Evolutionary conservation across 2,329 filamentous ascomycete species (phyloP), one percentile per base, ranked within the genome.

Genomic region (Biscogniauxia sp.): DNA sequence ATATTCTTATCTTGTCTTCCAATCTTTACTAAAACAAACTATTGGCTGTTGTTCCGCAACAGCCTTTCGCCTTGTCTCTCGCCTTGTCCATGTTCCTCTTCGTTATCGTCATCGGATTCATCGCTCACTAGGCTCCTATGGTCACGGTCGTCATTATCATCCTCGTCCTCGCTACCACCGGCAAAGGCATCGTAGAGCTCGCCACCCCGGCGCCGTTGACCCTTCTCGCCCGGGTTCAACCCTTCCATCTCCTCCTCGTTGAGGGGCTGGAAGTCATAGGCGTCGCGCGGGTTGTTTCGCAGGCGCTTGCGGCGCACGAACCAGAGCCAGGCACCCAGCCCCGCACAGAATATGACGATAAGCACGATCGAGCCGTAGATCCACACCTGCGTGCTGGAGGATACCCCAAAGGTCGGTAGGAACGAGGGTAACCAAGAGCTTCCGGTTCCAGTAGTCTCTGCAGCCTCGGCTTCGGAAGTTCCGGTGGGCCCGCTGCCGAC

Each of bases 111-210:
- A 51, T 65, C 41, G 13, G 53, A 63, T n/a, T 61, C 62, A 26
- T 68, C 70, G 20, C 82, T 72, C 49, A 78, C 79, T 55, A 86
- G 76, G 51, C 67, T 69, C 19, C 63, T 61, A 50, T 67, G 67
- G 13, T 68, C 67, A 17, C 11, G 15, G 11, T 81, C 78, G 19
- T 74, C 76, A 11, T 78, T 75, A 25, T 90, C 88, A 58, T 92
- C 90, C 60, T 95, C 93, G 60, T 94, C 94, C 23, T 85, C 83
- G 62, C 84, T 87, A 56, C 93, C 94, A 17, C 92, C 93, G 0
- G 95, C 95, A 81, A 99, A 99, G 4, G 95, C 95, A 80, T 99
- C 95, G 74, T 99, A 99, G 52, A 99, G 79, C 78, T 98, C 94
- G 26, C 94, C 93, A 1, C 92, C 95, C 20, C 92, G 76, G 56